Percentiles rank a stretch among this genome's conserved stretches.
Evolutionary conservation across 2,329 filamentous ascomycete species (phyloP).

Genomic region (Tolypocladium pustulatum): DNA sequence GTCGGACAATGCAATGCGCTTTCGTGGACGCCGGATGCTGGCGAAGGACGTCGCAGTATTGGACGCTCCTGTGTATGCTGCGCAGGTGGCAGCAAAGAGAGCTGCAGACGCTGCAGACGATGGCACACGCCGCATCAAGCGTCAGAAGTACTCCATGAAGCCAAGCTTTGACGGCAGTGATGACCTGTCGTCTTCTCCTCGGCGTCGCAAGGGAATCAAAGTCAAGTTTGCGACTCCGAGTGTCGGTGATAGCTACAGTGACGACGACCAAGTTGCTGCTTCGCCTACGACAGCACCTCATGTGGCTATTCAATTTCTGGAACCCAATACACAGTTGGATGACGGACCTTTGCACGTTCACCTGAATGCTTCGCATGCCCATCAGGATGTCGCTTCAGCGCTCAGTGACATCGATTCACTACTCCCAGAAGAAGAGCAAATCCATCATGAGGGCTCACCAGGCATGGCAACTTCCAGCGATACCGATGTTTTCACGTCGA

Average conservation of each 20-base stretch:
- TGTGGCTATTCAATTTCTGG: conserved; percentile 24
- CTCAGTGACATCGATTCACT: neutral
- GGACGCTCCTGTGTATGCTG: conserved; percentile 39
- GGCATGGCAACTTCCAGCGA: neutral
- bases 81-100: conserved; percentile 23
- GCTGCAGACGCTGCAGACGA: conserved; percentile 12
- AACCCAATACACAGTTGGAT: conserved; percentile 29
- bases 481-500: conserved; percentile 6
- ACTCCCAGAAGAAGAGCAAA: neutral
- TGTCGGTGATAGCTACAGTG: neutral
- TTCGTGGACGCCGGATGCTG: conserved; percentile 24
- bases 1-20: conserved; percentile 8
- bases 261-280: neutral
- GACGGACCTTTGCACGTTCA: neutral
- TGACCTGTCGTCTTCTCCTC: neutral
- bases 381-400: neutral
- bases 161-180: neutral
- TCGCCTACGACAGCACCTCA: neutral
- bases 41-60: conserved; percentile 35
- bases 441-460: neutral
- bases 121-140: conserved; percentile 7
- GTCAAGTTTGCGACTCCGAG: neutral
- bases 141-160: conserved; percentile 1
- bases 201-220: neutral
- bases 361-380: neutral